A percentile compares a stretch with the other conserved stretches of the same genome.
These are phyloP conservation scores for Pistacia vera DNA, from an alignment of 345 rosid genomes.

Conservation along the genomic window DNA sequence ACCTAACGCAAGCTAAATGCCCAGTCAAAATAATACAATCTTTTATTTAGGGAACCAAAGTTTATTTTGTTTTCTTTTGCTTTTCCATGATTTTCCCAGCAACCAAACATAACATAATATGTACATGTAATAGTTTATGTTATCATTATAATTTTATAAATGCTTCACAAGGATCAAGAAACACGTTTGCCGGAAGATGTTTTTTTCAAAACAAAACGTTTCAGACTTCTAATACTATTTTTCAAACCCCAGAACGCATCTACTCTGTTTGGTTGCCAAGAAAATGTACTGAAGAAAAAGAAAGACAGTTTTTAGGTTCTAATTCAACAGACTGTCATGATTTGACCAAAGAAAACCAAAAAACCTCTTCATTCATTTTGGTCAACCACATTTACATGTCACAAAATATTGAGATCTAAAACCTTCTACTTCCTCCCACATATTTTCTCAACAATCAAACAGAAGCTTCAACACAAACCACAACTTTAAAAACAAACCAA, in stretches of 20 bases:
- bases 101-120: not conserved
- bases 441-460: not conserved
- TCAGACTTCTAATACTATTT: not conserved
- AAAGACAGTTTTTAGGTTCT: too few species aligned
- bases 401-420: not conserved
- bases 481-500: not conserved
- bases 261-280: too few species aligned
- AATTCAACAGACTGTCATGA: not conserved
- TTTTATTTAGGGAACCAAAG: too few species aligned
- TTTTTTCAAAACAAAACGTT: not conserved
- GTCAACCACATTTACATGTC: too few species aligned
- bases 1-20: not conserved
- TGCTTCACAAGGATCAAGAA: too few species aligned
- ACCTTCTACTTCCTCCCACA: not conserved
- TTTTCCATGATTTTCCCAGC: not conserved
- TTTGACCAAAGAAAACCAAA: not conserved
- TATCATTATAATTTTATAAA: too few species aligned
- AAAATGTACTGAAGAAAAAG: too few species aligned
- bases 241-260: not conserved
- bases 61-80: not conserved
- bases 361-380: not conserved
- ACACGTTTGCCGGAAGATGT: too few species aligned
- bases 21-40: slow-evolving; percentile 3
- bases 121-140: not conserved
- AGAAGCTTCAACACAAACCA: not conserved